Conservation (phyloP, 1,284 basidiomycete species). For the Naganishia sp. region DNA sequence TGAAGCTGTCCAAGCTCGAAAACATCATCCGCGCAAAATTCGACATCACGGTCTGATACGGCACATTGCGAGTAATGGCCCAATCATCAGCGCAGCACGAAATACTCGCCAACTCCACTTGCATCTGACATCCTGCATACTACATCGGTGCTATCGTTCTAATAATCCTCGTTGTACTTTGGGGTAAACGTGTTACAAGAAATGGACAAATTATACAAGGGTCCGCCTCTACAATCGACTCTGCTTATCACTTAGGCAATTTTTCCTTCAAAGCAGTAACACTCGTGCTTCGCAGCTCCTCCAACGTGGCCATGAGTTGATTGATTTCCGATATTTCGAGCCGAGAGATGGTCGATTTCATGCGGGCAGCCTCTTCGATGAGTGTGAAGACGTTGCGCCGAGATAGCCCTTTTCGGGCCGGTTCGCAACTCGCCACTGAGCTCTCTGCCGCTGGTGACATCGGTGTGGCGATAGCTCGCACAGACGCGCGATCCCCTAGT, state of each 20-base stretch:
- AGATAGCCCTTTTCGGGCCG: no score
- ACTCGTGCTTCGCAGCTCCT: constrained; percentile 9
- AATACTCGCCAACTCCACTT: background rate
- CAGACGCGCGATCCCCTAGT: no score
- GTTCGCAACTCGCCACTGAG: no score
- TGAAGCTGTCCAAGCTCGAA: constrained; percentile 19
- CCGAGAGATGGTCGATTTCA: constrained; percentile 5
- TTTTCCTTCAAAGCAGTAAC: background rate
- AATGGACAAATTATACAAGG: constrained; percentile 2
- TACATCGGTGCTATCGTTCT: background rate
- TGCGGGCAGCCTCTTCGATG: background rate
- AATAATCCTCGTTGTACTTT: background rate
- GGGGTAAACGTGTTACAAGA: background rate
- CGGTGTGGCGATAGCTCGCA: no score
- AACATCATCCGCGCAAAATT: constrained; percentile 19
- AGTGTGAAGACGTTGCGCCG: constrained; percentile 2
- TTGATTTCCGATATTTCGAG: constrained; percentile 10
- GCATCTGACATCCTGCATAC: background rate
- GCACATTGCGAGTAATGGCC: no score
- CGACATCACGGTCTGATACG: constrained; percentile 3
- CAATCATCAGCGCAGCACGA: no score
- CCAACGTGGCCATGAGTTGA: constrained; percentile 3
- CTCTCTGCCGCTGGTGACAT: no score
- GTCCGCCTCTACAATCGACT: background rate
- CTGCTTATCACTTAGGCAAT: background rate